phyloP scores from a whole-genome alignment of 257 asterid species.

The Nicotiana tabacum region DNA sequence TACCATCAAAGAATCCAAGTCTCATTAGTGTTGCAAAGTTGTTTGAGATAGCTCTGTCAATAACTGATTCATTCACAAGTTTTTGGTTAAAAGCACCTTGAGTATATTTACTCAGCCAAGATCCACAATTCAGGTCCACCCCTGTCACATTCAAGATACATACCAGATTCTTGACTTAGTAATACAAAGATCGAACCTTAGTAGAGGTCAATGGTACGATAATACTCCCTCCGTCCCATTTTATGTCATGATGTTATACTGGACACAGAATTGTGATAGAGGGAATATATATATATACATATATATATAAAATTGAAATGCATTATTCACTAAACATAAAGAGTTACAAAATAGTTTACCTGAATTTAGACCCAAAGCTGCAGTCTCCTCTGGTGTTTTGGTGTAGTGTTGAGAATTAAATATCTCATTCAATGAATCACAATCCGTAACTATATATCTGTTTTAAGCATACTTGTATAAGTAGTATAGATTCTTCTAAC shows the following conservation, averaged over 20 bases:
- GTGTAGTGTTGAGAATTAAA: conserved; percentile 64
- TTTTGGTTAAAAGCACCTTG: conserved; percentile 64
- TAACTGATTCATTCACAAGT: conserved; percentile 49
- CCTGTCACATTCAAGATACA: conserved; percentile 31
- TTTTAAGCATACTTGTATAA: not conserved
- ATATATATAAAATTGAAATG: not conserved
- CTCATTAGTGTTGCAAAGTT: conserved; percentile 78
- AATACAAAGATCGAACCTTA: not conserved
- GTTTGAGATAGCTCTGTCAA: conserved; percentile 55
- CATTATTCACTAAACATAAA: not conserved
- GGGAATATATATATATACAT: too few relatives aligned
- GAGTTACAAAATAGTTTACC: conserved; percentile 32
- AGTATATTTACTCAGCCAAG: conserved; percentile 33
- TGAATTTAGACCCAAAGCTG: conserved; percentile 69
- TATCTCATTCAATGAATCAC: conserved; percentile 78
- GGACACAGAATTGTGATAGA: not conserved
- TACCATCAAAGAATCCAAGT: conserved; percentile 90
- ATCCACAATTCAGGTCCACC: conserved; percentile 83
- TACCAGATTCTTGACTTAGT: not conserved
- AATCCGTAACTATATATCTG: conserved; percentile 89
- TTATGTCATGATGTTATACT: not conserved
- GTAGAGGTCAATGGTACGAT: not conserved
- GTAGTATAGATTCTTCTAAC: not conserved
- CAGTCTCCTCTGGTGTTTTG: conserved; percentile 83
- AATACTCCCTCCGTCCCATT: not conserved